These are phyloP conservation scores for Cyclotella baltica DNA, from an alignment of 108 stramenopile genomes.

Conservation along the genomic window DNA sequence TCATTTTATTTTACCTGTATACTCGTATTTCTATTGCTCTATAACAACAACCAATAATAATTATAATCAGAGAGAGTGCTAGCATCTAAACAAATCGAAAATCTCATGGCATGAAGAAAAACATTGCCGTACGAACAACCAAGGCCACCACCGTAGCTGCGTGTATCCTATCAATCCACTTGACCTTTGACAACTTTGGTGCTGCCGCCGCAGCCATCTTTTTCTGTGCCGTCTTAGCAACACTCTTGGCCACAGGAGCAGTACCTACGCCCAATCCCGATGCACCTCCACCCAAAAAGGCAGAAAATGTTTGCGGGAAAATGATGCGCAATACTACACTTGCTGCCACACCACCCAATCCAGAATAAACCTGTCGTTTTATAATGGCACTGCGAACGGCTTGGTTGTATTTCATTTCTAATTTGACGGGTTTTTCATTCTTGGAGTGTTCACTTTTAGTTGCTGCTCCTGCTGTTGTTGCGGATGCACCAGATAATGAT, in stretches of 20 bases:
- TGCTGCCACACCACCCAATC: conserved; percentile 22
- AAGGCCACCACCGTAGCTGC: not conserved
- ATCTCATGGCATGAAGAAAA: no score
- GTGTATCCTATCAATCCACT: conserved; percentile 26
- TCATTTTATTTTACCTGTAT: no score
- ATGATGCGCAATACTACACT: conserved; percentile 12
- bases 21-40: no score
- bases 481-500: not conserved
- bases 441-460: not conserved
- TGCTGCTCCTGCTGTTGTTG: not conserved
- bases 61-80: not conserved
- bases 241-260: not conserved
- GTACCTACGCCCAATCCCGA: no score
- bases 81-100: conserved; percentile 4
- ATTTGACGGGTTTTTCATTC: conserved; percentile 25
- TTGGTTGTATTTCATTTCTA: conserved; percentile 56
- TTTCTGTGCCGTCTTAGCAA: not conserved
- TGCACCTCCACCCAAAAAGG: conserved; percentile 7
- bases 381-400: conserved; percentile 34
- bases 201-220: not conserved
- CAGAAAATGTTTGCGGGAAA: not conserved
- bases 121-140: conserved; percentile 13
- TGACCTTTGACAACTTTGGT: no score
- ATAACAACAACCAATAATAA: no score
- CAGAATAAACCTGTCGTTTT: conserved; percentile 40